Percentiles rank a stretch among this genome's conserved stretches.
phyloP scores from a whole-genome alignment of 345 rosid genomes.

The Isatis tinctoria region DNA sequence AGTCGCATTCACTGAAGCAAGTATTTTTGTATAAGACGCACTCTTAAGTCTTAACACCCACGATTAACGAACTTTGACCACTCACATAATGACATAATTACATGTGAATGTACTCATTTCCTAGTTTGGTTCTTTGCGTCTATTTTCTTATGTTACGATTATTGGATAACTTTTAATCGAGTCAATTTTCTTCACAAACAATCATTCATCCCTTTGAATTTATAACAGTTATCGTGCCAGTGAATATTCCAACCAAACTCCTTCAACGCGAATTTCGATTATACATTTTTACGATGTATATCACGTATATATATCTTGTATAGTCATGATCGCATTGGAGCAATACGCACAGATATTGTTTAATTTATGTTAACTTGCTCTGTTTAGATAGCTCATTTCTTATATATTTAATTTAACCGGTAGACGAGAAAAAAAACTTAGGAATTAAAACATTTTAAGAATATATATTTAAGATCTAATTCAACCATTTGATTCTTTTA shows the following conservation, averaged over 20 bases:
- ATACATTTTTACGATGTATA: background rate
- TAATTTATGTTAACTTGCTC: background rate
- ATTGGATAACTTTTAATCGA: constrained; percentile 9
- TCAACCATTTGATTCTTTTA: constrained; percentile 1
- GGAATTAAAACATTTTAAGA: background rate
- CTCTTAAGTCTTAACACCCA: constrained; percentile 25
- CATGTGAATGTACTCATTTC: constrained; percentile 17
- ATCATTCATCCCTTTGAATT: constrained; percentile 23
- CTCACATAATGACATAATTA: constrained; percentile 12
- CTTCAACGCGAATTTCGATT: constrained; percentile 6
- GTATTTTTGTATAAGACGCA: constrained; percentile 26
- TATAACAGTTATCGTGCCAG: background rate
- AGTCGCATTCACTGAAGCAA: constrained; percentile 15
- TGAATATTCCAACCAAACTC: constrained; percentile 14
- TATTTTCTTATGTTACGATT: constrained; percentile 5
- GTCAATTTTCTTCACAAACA: constrained; percentile 23
- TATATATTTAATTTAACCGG: background rate
- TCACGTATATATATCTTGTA: background rate
- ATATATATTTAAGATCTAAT: background rate
- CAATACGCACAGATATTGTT: background rate
- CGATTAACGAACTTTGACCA: constrained; percentile 38
- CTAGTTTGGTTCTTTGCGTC: background rate
- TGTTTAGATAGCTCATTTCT: background rate
- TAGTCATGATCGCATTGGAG: background rate
- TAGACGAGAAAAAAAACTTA: background rate